Evolutionary conservation across 139 green algal species (phyloP).

Genomic region (Spirogloea muscicola): DNA sequence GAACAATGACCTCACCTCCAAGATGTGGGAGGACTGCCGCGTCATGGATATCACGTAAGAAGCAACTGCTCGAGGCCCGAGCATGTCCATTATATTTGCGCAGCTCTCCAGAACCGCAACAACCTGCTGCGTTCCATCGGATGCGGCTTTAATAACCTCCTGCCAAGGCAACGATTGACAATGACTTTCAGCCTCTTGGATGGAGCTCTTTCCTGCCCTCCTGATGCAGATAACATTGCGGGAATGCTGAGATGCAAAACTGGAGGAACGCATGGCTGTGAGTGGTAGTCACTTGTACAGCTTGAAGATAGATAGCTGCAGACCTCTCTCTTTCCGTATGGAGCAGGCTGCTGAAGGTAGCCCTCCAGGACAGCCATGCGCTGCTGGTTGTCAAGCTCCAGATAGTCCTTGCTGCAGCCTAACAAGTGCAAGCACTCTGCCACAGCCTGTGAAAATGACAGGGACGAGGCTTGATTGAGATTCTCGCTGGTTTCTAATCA

Average conservation of each 20-base stretch:
- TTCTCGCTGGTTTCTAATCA: too few species aligned
- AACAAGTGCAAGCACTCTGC: slow-evolving; percentile 63
- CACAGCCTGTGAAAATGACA: slow-evolving; percentile 66
- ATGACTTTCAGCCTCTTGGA: too few species aligned
- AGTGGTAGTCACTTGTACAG: too few species aligned
- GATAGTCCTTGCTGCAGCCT: slow-evolving; percentile 10
- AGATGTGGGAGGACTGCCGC: slow-evolving; percentile 70
- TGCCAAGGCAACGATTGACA: too few species aligned
- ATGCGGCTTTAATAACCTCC: neutral
- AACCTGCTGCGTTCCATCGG: slow-evolving; percentile 32
- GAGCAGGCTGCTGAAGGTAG: too few species aligned
- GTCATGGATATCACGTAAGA: slow-evolving; percentile 93
- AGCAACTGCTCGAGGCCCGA: slow-evolving; percentile 58
- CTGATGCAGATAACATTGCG: too few species aligned
- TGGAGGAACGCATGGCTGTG: too few species aligned
- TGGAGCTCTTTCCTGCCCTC: too few species aligned
- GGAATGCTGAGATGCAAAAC: too few species aligned
- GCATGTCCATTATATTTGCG: slow-evolving; percentile 6
- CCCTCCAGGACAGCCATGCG: slow-evolving; percentile 1
- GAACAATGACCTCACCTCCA: slow-evolving; percentile 62
- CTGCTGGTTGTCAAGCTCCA: slow-evolving; percentile 6
- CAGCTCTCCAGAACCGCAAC: slow-evolving; percentile 9
- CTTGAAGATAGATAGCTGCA: too few species aligned
- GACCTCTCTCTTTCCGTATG: too few species aligned
- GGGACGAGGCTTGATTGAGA: too few species aligned